Conservation (phyloP, 129 eudicot species). For the Flaveria trinervia region DNA sequence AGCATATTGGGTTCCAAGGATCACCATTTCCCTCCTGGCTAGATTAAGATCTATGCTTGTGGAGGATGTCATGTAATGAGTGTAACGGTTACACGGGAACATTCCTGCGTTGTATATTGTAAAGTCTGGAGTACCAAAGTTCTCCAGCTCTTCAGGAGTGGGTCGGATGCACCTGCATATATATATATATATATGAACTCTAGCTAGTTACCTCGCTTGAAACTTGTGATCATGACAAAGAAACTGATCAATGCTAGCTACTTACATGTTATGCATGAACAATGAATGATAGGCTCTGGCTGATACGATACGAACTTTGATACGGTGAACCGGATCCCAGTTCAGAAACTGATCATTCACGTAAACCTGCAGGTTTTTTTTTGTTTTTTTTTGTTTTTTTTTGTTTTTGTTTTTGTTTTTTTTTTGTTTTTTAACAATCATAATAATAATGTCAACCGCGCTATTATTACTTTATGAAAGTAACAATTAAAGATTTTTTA, state of each 20-base stretch:
- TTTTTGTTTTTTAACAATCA: no score
- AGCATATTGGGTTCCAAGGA: slow-evolving; percentile 98
- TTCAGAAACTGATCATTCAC: slow-evolving; percentile 90
- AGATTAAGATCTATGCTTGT: slow-evolving; percentile 96
- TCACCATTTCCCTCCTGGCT: slow-evolving; percentile 89
- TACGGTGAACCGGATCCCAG: slow-evolving; percentile 79
- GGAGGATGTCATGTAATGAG: slow-evolving; percentile 98
- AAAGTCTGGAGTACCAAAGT: slow-evolving; percentile 96
- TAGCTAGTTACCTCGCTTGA: no score
- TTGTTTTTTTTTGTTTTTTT: no score
- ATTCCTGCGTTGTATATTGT: slow-evolving; percentile 98
- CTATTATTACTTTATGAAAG: neutral
- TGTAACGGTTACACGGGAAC: slow-evolving; percentile 98
- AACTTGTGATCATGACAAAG: no score
- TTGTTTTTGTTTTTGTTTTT: no score
- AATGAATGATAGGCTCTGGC: slow-evolving; percentile 99
- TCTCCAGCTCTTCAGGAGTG: slow-evolving; percentile 94
- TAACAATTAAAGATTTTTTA: no score
- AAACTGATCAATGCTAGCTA: neutral
- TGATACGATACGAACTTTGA: slow-evolving; percentile 88
- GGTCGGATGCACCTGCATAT: slow-evolving; percentile 97
- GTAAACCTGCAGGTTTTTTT: slow-evolving; percentile 54
- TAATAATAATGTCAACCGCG: neutral
- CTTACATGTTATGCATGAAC: slow-evolving; percentile 99
- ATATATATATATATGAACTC: neutral